Base-by-base conservation (phyloP, 768 basidiomycete genomes). In the Suillus bovinus region DNA sequence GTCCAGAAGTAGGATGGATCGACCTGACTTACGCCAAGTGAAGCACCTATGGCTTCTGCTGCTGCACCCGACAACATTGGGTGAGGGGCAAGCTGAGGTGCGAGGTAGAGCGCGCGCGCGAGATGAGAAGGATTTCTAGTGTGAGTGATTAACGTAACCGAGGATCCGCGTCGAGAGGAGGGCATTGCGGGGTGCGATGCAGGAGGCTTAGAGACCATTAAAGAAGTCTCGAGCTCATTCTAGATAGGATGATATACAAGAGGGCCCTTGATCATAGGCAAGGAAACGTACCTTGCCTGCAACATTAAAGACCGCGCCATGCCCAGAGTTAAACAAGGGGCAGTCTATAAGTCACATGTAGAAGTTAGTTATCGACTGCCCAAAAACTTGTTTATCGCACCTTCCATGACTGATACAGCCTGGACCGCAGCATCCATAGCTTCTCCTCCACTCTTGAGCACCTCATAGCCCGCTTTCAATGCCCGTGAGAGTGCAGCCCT, bases 381-480 rank as follows among this genome's bases (percentile, higher is more conserved):
- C 29, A 22, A 58, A 22, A 34, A 16, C 10, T 17, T 33, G 22
- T 29, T 29, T 56, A 41, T 65, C 75, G 34, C 46, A 87, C 90
- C 88, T 82, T 94, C 92, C 82, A 94, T 77, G 17, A 79, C 72
- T 0, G 84, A 77, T 9, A 92, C 92, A 0, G 92, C 90, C 11
- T 90, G 87, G 4, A 89, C 86, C 5, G 81, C 85, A 20, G 93
- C 91, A 70, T 94, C 91, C 82, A 94, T 86, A 5, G 92, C 91
- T 70, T 91, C 90, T 0, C 91, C 92, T 17, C 89, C 90, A 4
- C 80, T 73, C 42, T 72, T 76, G 47, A 94, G 82, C 22, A 92
- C 78, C 22, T 81, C 69, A 66, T 92, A 78, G 1, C 92, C 92
- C 4, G 84, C 85, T 56, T 74, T 65, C 46, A 94, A 76, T 1